Conservation (phyloP, 768 basidiomycete genomes). For the Brasilioporus rufonigricans region DNA sequence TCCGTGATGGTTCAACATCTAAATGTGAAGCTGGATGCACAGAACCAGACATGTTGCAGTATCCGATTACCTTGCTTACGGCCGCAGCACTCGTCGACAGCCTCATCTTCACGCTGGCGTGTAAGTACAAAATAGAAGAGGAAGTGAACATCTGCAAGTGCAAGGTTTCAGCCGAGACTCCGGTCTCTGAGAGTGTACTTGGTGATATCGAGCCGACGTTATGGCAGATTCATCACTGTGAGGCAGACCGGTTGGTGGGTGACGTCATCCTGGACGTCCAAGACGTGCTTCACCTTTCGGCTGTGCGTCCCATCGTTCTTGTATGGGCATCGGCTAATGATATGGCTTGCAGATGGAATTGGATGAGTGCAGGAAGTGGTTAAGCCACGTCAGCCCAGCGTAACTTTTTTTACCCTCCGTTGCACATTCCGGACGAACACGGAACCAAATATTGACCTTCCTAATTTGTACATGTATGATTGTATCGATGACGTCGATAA, state of each 20-base stretch:
- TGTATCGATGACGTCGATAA: slow-evolving; percentile 9
- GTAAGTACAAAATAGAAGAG: slow-evolving; percentile 35
- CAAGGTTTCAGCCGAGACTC: background rate
- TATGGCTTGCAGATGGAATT: slow-evolving; percentile 20
- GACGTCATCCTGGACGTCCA: slow-evolving; percentile 23
- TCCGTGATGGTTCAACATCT: background rate
- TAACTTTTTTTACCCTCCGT: background rate
- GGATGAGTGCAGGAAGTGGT: slow-evolving; percentile 24
- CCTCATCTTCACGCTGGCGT: slow-evolving; percentile 37
- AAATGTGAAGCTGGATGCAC: background rate
- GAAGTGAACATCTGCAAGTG: slow-evolving; percentile 11
- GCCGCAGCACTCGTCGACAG: slow-evolving; percentile 49
- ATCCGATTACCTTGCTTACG: slow-evolving; percentile 53
- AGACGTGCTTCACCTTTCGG: slow-evolving; percentile 24
- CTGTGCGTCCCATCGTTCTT: slow-evolving; percentile 13
- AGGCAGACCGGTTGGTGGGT: slow-evolving; percentile 9
- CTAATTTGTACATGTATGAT: slow-evolving; percentile 14
- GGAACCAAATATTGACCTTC: background rate
- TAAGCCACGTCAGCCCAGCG: slow-evolving; percentile 10
- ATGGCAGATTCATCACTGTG: slow-evolving; percentile 10
- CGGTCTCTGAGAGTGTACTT: background rate
- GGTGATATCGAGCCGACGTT: slow-evolving; percentile 1
- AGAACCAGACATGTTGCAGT: slow-evolving; percentile 56
- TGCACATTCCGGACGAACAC: background rate
- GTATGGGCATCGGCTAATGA: background rate